Conservation (phyloP, 495 filamentous ascomycete species). For the Hyaloscypha bicolor region DNA sequence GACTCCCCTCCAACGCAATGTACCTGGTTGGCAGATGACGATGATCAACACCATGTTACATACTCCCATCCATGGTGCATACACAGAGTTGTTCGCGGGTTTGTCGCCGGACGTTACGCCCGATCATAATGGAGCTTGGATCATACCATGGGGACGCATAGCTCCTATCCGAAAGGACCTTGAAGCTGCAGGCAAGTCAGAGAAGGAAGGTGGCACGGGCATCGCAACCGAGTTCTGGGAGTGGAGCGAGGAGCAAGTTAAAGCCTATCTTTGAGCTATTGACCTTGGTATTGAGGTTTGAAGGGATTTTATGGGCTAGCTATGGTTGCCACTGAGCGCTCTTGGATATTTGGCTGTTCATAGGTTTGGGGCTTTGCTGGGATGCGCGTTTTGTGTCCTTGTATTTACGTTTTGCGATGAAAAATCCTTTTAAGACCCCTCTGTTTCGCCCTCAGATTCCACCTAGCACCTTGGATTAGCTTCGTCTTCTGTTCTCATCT, state of each 20-base stretch:
- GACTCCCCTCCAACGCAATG: constrained; percentile 45
- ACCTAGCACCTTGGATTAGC: no score
- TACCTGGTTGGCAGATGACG: constrained; percentile 21
- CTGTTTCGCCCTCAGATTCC: no score
- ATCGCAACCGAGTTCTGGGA: constrained; percentile 43
- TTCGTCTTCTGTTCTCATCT: no score
- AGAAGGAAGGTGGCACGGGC: constrained; percentile 44
- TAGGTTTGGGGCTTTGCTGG: background rate
- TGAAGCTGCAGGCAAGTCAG: constrained; percentile 31
- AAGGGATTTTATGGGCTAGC: background rate
- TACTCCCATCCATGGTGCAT: constrained; percentile 42
- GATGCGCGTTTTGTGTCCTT: background rate
- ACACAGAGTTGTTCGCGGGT: constrained; percentile 48
- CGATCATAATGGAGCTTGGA: constrained; percentile 35
- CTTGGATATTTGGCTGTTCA: background rate
- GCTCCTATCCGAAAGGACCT: constrained; percentile 39
- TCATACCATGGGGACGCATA: constrained; percentile 44
- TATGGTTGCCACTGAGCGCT: background rate
- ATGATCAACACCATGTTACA: constrained; percentile 31
- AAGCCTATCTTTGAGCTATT: constrained; percentile 16
- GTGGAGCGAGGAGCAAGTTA: constrained; percentile 46
- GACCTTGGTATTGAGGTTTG: background rate
- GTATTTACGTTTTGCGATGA: background rate
- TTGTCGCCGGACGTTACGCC: constrained; percentile 40
- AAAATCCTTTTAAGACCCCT: background rate